These are phyloP conservation scores for Periglandula ipomoeae DNA, from an alignment of 2,329 filamentous ascomycete species.

Conservation along the genomic window DNA sequence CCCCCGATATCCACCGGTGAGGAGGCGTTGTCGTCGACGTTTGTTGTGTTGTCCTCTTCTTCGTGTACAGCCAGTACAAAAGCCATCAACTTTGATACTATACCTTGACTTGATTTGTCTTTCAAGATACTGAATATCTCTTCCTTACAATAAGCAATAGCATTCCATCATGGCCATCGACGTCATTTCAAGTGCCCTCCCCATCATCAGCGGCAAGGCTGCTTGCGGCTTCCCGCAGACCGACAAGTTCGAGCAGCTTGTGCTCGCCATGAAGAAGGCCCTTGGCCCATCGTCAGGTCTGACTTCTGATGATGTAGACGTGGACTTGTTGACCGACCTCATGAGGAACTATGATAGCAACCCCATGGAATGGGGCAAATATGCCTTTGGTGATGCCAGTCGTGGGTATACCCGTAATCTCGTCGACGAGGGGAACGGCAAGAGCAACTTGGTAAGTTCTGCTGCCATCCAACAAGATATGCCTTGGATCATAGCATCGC, in stretches of 20 bases:
- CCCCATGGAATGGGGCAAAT: slow-evolving; percentile 62
- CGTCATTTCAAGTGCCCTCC: slow-evolving; percentile 18
- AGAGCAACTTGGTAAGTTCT: slow-evolving; percentile 57
- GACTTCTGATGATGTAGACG: slow-evolving; percentile 72
- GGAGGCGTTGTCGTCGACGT: slow-evolving; percentile 6
- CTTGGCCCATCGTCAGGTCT: slow-evolving; percentile 76
- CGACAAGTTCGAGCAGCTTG: slow-evolving; percentile 58
- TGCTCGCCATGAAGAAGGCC: slow-evolving; percentile 61
- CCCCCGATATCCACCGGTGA: slow-evolving; percentile 7
- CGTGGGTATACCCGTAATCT: slow-evolving; percentile 78
- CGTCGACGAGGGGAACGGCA: slow-evolving; percentile 80
- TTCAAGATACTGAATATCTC: not conserved
- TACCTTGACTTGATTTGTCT: not conserved
- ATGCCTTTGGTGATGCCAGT: slow-evolving; percentile 62
- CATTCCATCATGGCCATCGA: slow-evolving; percentile 26
- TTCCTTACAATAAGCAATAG: not conserved
- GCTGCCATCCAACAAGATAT: not conserved
- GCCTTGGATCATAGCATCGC: not conserved
- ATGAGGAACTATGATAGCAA: slow-evolving; percentile 69
- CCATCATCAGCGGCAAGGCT: slow-evolving; percentile 13
- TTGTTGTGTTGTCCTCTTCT: slow-evolving; percentile 17
- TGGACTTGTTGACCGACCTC: slow-evolving; percentile 57
- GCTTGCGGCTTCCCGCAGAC: slow-evolving; percentile 17
- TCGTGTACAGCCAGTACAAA: not conserved
- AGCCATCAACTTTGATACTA: not conserved